Evolutionary conservation across 2,329 filamentous ascomycete genomes (phyloP).

Genomic region (Colletotrichum higginsianum): DNA sequence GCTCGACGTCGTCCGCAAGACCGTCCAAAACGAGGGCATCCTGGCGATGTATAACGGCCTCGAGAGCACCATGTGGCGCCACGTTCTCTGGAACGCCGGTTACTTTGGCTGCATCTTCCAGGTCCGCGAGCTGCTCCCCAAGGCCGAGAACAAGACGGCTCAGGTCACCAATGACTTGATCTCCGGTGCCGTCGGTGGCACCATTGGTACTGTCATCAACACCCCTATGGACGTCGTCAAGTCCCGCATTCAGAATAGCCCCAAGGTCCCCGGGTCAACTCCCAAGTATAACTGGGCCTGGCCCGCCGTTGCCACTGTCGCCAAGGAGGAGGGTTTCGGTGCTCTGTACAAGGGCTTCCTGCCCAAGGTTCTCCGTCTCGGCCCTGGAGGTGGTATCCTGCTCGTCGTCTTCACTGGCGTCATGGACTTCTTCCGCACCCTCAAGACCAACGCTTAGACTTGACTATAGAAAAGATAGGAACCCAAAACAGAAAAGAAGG

Average conservation of each 20-base stretch:
- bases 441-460: constrained; percentile 50
- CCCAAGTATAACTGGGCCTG: constrained; percentile 99
- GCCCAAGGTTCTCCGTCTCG: constrained; percentile 81
- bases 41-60: constrained; percentile 96
- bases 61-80: constrained; percentile 96
- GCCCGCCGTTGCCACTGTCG: constrained; percentile 86
- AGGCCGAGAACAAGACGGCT: constrained; percentile 82
- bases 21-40: constrained; percentile 84
- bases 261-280: constrained; percentile 82
- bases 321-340: constrained; percentile 91
- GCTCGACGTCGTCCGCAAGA: constrained; percentile 86
- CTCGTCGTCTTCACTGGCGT: constrained; percentile 90
- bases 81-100: constrained; percentile 90
- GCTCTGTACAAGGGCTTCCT: constrained; percentile 98
- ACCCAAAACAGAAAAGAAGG: background rate
- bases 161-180: constrained; percentile 91
- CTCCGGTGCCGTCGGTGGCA: constrained; percentile 90
- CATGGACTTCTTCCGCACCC: constrained; percentile 92
- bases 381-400: constrained; percentile 76
- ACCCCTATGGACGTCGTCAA: constrained; percentile 98
- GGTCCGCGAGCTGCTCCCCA: constrained; percentile 86
- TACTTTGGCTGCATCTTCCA: constrained; percentile 99
- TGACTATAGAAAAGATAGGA: background rate
- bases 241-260: constrained; percentile 95
- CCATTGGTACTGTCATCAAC: constrained; percentile 90